phyloP scores from a whole-genome alignment of 2,329 filamentous ascomycete species.

The Botrytis cinerea region DNA sequence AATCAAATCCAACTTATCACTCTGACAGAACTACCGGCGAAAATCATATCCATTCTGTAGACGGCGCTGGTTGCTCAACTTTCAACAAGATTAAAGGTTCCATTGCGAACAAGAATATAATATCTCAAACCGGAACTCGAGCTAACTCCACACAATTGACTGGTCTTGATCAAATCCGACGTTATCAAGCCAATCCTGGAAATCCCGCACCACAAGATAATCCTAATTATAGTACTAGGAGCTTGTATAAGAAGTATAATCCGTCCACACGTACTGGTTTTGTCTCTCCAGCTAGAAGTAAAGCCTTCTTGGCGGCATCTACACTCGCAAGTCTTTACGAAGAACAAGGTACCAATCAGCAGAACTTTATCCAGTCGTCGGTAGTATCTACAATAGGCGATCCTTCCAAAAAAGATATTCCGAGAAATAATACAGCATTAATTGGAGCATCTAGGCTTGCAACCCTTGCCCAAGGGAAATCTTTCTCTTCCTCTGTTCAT shows the following conservation, averaged over 20 bases:
- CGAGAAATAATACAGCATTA: constrained; percentile 4
- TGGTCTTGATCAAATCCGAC: constrained; percentile 26
- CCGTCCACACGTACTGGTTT: constrained; percentile 3
- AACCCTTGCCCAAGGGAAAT: constrained; percentile 18
- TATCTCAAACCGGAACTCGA: not conserved
- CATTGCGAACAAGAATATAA: constrained; percentile 16
- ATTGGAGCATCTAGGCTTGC: constrained; percentile 18
- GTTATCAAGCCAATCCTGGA: constrained; percentile 27
- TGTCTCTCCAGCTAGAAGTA: constrained; percentile 6
- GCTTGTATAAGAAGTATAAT: constrained; percentile 27
- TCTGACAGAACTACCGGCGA: not conserved
- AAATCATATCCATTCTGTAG: constrained; percentile 24
- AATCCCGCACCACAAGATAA: constrained; percentile 1
- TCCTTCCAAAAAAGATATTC: not conserved
- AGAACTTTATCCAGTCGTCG: not conserved
- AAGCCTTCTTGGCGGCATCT: constrained; percentile 23
- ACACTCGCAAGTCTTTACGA: constrained; percentile 24
- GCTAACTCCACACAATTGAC: not conserved
- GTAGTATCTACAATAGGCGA: not conserved
- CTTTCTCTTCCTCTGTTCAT: constrained; percentile 26
- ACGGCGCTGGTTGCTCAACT: constrained; percentile 31
- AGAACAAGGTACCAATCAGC: not conserved
- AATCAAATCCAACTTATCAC: not conserved
- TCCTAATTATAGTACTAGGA: constrained; percentile 32
- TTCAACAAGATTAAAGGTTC: constrained; percentile 20